Percentiles rank a stretch among this genome's conserved stretches.
Evolutionary conservation across 495 filamentous ascomycete genomes (phyloP).

Genomic region (Hypoxylon rickii): DNA sequence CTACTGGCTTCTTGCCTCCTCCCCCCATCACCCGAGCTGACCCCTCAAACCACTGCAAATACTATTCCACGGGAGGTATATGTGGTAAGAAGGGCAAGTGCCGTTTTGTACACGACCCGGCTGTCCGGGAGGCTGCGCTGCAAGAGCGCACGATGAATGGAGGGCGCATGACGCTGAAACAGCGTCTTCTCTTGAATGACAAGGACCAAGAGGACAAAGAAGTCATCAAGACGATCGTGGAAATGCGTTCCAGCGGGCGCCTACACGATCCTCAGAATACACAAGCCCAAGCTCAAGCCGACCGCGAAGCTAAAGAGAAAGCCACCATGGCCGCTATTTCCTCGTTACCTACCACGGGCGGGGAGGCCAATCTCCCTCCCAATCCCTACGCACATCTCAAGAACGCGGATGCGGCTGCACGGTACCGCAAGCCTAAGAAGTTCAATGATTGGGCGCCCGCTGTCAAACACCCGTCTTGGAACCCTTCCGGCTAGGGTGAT

Average conservation of each 20-base stretch:
- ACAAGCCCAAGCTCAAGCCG: constrained; percentile 7
- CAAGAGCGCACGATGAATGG: constrained; percentile 57
- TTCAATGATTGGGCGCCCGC: constrained; percentile 21
- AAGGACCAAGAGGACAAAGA: constrained; percentile 62
- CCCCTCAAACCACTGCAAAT: constrained; percentile 62
- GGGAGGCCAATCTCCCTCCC: constrained; percentile 38
- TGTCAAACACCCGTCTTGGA: constrained; percentile 14
- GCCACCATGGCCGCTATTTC: constrained; percentile 17
- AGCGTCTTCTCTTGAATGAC: constrained; percentile 60
- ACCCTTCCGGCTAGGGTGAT: constrained; percentile 9
- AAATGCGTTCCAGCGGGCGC: constrained; percentile 38
- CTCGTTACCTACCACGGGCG: constrained; percentile 35
- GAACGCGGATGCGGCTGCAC: constrained; percentile 22
- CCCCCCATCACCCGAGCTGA: constrained; percentile 54
- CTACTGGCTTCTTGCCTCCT: constrained; percentile 38
- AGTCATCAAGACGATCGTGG: constrained; percentile 55
- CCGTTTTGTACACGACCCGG: constrained; percentile 62
- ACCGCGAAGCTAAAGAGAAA: constrained; percentile 25
- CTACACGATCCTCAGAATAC: constrained; percentile 34
- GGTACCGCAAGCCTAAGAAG: constrained; percentile 29
- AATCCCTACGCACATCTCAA: constrained; percentile 36
- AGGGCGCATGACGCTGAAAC: constrained; percentile 59
- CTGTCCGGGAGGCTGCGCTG: constrained; percentile 57
- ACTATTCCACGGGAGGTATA: constrained; percentile 62
- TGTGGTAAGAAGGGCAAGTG: constrained; percentile 69